A percentile compares a stretch with the other conserved stretches of the same genome.
Conservation (phyloP, 1,139 yeast species). For the Cylindricascospora bacillispora region DNA sequence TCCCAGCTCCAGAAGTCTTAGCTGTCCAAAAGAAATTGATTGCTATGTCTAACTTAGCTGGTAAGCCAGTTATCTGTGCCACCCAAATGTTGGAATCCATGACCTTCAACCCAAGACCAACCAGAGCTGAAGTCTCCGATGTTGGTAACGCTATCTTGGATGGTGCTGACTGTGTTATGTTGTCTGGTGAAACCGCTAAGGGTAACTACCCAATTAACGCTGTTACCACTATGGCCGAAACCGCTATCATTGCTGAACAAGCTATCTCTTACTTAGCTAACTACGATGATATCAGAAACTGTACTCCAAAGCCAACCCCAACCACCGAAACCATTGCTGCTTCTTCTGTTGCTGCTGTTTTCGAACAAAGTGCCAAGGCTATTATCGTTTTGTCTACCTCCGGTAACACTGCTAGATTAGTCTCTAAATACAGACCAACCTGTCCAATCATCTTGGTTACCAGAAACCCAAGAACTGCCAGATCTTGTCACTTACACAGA, state of each 20-base stretch:
- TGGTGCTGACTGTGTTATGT: conserved; percentile 99
- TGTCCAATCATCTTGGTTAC: conserved; percentile 98
- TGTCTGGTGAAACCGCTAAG: conserved; percentile 99
- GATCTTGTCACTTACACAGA: conserved; percentile 92
- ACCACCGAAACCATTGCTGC: conserved; percentile 96
- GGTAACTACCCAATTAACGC: conserved; percentile 98
- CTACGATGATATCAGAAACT: conserved; percentile 78
- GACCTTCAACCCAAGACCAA: conserved; percentile 99
- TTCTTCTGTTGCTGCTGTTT: conserved; percentile 92
- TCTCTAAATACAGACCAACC: conserved; percentile 94
- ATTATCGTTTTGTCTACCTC: conserved; percentile 91
- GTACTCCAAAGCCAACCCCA: conserved; percentile 80
- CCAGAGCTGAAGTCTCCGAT: conserved; percentile 99
- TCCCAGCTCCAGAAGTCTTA: conserved; percentile 97
- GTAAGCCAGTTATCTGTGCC: conserved; percentile 99
- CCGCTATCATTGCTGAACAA: conserved; percentile 92
- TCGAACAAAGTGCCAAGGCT: conserved; percentile 95
- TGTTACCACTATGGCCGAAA: conserved; percentile 97
- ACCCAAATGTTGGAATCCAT: conserved; percentile 99
- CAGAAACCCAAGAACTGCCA: conserved; percentile 84
- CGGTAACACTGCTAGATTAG: conserved; percentile 90
- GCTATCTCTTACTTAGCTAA: conserved; percentile 83
- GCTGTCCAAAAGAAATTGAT: conserved; percentile 98
- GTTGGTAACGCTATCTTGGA: conserved; percentile 98
- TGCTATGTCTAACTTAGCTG: conserved; percentile 98